Percentiles rank a stretch among this genome's conserved stretches.
phyloP scores from a whole-genome alignment of 2,329 filamentous ascomycete genomes.

The Tothia fuscella region DNA sequence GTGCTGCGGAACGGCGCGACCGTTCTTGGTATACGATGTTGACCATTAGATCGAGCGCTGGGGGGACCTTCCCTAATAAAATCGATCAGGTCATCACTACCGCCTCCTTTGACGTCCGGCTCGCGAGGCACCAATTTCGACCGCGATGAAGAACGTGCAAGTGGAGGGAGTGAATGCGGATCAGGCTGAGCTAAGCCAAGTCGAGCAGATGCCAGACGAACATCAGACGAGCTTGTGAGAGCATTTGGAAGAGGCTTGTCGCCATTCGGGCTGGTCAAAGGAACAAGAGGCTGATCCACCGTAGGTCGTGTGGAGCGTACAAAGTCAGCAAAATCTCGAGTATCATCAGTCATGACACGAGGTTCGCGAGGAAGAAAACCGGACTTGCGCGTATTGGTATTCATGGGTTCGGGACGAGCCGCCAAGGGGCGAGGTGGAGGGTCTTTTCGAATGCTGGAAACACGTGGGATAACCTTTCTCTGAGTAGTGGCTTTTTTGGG shows the following conservation, averaged over 20 bases:
- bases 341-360: constrained; percentile 56
- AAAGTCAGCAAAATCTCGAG: constrained; percentile 78
- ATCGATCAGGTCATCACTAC: constrained; percentile 81
- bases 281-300: constrained; percentile 11
- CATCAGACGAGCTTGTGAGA: neutral
- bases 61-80: constrained; percentile 86
- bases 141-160: constrained; percentile 14
- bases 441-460: constrained; percentile 2
- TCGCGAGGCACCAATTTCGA: constrained; percentile 47
- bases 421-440: neutral
- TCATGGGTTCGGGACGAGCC: constrained; percentile 14
- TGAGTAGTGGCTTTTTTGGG: no score
- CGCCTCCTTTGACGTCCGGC: constrained; percentile 49
- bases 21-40: constrained; percentile 63
- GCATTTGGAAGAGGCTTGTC: neutral
- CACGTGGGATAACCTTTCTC: constrained; percentile 7
- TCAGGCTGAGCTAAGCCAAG: neutral
- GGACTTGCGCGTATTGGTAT: constrained; percentile 15
- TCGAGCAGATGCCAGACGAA: no score
- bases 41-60: constrained; percentile 17
- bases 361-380: constrained; percentile 54
- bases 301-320: constrained; percentile 67
- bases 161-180: neutral
- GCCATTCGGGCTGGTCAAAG: constrained; percentile 3
- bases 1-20: constrained; percentile 77